These are phyloP conservation scores for Tricholoma flavovirens DNA, from an alignment of 768 basidiomycete genomes.

Conservation along the genomic window DNA sequence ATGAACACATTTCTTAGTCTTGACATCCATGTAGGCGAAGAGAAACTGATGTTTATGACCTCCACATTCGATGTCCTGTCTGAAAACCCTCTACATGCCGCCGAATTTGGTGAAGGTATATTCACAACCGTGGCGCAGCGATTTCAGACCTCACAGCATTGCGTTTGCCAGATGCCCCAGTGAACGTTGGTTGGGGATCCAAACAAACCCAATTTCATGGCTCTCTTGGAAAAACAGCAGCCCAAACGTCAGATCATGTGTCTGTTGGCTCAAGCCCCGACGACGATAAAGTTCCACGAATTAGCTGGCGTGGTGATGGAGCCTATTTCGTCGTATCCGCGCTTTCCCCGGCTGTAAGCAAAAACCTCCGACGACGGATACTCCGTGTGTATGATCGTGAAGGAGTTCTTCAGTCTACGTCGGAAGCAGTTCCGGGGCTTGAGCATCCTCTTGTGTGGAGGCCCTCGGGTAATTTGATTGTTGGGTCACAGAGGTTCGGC, in stretches of 20 bases:
- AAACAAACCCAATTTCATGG: conserved; percentile 98
- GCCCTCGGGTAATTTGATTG: conserved; percentile 85
- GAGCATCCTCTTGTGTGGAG: conserved; percentile 81
- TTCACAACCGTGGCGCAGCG: background rate
- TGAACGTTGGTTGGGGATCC: conserved; percentile 97
- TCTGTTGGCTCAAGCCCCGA: conserved; percentile 52
- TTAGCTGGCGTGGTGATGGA: conserved; percentile 94
- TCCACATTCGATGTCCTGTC: conserved; percentile 83
- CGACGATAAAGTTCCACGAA: conserved; percentile 65
- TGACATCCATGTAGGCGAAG: conserved; percentile 42
- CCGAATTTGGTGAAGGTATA: conserved; percentile 82
- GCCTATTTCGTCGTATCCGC: conserved; percentile 83
- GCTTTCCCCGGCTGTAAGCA: conserved; percentile 38
- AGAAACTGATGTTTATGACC: conserved; percentile 85
- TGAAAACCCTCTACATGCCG: conserved; percentile 64
- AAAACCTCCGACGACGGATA: conserved; percentile 40
- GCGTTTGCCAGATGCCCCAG: conserved; percentile 61
- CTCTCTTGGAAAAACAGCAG: conserved; percentile 83
- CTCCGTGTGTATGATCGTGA: conserved; percentile 75
- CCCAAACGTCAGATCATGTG: conserved; percentile 42
- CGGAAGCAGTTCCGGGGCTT: conserved; percentile 76
- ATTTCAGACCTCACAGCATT: conserved; percentile 5
- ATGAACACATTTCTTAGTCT: background rate
- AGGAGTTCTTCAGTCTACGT: conserved; percentile 73
- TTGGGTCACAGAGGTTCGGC: conserved; percentile 75